Conservation (phyloP, 108 stramenopile species). For the Conticribra guillardii region DNA sequence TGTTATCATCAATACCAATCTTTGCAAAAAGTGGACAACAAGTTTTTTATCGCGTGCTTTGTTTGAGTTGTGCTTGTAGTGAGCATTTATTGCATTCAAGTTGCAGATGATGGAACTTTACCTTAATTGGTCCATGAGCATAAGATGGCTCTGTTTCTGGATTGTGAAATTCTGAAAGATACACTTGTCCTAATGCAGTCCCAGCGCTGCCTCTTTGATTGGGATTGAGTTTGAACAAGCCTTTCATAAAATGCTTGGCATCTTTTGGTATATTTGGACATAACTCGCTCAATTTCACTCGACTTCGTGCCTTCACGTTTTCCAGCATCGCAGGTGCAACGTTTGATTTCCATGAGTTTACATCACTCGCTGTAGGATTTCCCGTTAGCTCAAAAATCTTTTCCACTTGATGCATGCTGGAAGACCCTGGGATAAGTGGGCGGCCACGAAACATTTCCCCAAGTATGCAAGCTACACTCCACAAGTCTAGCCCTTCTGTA, state of each 20-base stretch:
- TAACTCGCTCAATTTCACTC: slow-evolving; percentile 58
- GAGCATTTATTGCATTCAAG: background rate
- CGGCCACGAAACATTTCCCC: slow-evolving; percentile 64
- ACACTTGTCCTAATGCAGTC: slow-evolving; percentile 73
- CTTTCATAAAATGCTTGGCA: slow-evolving; percentile 65
- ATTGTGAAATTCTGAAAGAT: slow-evolving; percentile 82
- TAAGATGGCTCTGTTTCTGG: slow-evolving; percentile 62
- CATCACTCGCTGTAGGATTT: slow-evolving; percentile 54
- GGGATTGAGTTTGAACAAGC: slow-evolving; percentile 78
- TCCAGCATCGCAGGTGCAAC: slow-evolving; percentile 70
- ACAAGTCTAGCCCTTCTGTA: slow-evolving; percentile 81
- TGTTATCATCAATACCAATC: slow-evolving; percentile 53
- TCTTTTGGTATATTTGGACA: slow-evolving; percentile 74
- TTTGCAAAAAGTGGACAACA: too few relatives aligned
- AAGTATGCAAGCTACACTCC: slow-evolving; percentile 83
- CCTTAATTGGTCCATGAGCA: slow-evolving; percentile 47
- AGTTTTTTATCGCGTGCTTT: too few relatives aligned
- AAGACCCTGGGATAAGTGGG: slow-evolving; percentile 66
- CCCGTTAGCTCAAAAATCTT: slow-evolving; percentile 73
- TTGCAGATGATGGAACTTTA: background rate
- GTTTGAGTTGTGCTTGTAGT: too few relatives aligned
- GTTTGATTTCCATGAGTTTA: slow-evolving; percentile 64
- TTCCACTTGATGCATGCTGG: slow-evolving; percentile 72
- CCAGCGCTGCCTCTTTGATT: slow-evolving; percentile 66
- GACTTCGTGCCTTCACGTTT: slow-evolving; percentile 54